phyloP scores from a whole-genome alignment of 2,329 filamentous ascomycete species.

The Blumeria graminis region DNA sequence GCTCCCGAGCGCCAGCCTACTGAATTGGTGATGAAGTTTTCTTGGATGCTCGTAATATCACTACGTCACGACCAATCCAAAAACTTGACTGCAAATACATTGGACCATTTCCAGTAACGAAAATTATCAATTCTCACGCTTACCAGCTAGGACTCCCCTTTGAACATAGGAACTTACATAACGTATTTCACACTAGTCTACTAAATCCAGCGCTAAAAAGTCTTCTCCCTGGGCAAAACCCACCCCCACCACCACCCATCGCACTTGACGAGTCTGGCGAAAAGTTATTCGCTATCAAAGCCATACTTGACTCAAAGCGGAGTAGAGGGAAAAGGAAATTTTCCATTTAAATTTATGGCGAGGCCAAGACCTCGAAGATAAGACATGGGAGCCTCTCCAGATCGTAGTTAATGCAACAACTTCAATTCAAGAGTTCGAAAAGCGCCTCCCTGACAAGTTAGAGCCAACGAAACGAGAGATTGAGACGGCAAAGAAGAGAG shows the following conservation, averaged over 20 bases:
- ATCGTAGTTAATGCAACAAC: constrained; percentile 1
- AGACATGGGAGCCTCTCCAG: constrained; percentile 1
- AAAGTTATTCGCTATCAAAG: constrained; percentile 1
- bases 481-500: background rate
- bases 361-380: background rate
- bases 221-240: background rate
- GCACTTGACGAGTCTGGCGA: background rate
- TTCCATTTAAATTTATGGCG: background rate
- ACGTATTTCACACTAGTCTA: background rate
- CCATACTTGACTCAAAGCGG: constrained; percentile 1
- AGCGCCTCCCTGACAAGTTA: background rate
- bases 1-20: background rate
- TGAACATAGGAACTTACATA: background rate
- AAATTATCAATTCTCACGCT: constrained; percentile 1
- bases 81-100: background rate
- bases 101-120: constrained; percentile 1
- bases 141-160: background rate
- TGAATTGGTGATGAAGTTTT: background rate
- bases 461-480: background rate
- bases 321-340: background rate
- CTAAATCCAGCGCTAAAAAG: background rate
- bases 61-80: background rate
- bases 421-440: background rate
- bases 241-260: background rate
- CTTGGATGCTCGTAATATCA: background rate